A percentile compares a stretch with the other conserved stretches of the same genome.
These are phyloP conservation scores for Lophiostoma macrostomum DNA, from an alignment of 495 filamentous ascomycete genomes.

Conservation along the genomic window DNA sequence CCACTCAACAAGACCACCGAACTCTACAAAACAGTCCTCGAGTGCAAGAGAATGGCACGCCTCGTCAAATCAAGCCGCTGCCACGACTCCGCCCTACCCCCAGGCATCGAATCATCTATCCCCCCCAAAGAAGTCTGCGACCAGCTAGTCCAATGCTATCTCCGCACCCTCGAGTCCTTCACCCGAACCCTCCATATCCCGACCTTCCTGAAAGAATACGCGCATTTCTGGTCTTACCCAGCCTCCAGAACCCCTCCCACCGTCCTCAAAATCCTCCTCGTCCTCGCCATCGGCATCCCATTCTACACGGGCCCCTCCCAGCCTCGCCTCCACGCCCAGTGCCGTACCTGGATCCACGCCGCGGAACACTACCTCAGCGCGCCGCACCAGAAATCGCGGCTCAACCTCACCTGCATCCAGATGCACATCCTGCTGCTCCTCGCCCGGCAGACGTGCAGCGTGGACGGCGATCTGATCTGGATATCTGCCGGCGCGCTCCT, in stretches of 20 bases:
- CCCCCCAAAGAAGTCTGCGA: conserved; percentile 5
- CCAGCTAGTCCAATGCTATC: conserved; percentile 17
- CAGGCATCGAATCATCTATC: neutral
- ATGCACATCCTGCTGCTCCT: conserved; percentile 19
- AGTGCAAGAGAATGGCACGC: conserved; percentile 20
- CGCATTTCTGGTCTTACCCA: conserved; percentile 9
- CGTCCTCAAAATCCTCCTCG: conserved; percentile 15
- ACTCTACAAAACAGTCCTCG: conserved; percentile 5
- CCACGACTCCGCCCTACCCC: neutral
- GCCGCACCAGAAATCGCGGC: conserved; percentile 9
- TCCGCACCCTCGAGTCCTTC: conserved; percentile 11
- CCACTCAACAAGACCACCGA: conserved; percentile 9
- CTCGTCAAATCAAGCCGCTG: conserved; percentile 4
- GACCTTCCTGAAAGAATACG: conserved; percentile 19
- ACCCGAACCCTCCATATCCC: conserved; percentile 23
- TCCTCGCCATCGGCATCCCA: conserved; percentile 16
- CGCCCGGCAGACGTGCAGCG: conserved; percentile 5
- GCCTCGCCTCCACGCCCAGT: neutral
- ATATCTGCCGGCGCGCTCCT: conserved; percentile 17
- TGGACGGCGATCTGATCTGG: conserved; percentile 18
- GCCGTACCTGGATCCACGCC: conserved; percentile 14
- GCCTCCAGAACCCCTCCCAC: neutral
- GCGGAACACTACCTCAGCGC: conserved; percentile 10
- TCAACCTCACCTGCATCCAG: conserved; percentile 17
- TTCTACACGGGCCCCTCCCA: neutral